Conservation (phyloP, 2,329 filamentous ascomycete genomes). For the Penicillium sp. region DNA sequence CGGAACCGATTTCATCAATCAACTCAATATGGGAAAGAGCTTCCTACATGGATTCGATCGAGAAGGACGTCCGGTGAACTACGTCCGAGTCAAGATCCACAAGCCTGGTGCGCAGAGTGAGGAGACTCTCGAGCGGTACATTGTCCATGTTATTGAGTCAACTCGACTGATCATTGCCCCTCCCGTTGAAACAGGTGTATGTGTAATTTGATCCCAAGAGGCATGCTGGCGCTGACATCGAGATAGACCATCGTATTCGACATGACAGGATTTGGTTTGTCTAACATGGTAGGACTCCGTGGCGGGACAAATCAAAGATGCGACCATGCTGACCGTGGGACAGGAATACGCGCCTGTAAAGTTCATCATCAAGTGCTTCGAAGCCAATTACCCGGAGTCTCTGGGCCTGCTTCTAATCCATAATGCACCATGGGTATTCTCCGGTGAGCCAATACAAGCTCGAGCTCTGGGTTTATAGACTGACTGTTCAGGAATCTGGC, state of each 20-base stretch:
- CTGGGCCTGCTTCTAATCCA: slow-evolving; percentile 86
- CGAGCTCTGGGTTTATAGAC: background rate
- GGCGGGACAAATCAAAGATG: background rate
- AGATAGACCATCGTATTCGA: slow-evolving; percentile 83
- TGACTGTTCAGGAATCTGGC: slow-evolving; percentile 71
- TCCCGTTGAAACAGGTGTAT: slow-evolving; percentile 84
- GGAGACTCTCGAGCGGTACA: slow-evolving; percentile 79
- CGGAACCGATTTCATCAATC: slow-evolving; percentile 19
- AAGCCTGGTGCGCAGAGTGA: slow-evolving; percentile 79
- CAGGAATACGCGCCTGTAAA: slow-evolving; percentile 91
- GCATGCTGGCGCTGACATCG: slow-evolving; percentile 3
- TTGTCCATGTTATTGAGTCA: slow-evolving; percentile 88
- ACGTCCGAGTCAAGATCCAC: slow-evolving; percentile 79
- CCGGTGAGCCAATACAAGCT: slow-evolving; percentile 57
- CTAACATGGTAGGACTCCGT: slow-evolving; percentile 72
- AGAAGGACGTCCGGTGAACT: slow-evolving; percentile 71
- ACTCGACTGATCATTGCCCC: slow-evolving; percentile 73
- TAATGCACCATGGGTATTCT: slow-evolving; percentile 94
- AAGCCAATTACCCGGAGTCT: slow-evolving; percentile 94
- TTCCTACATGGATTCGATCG: slow-evolving; percentile 23
- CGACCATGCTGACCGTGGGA: background rate
- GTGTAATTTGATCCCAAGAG: slow-evolving; percentile 30
- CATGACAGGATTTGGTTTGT: slow-evolving; percentile 86
- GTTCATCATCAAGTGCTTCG: slow-evolving; percentile 98
- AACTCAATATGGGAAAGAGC: slow-evolving; percentile 22